phyloP scores from a whole-genome alignment of 1,139 yeast species.

The Yamadazyma kanchanaburiensis region DNA sequence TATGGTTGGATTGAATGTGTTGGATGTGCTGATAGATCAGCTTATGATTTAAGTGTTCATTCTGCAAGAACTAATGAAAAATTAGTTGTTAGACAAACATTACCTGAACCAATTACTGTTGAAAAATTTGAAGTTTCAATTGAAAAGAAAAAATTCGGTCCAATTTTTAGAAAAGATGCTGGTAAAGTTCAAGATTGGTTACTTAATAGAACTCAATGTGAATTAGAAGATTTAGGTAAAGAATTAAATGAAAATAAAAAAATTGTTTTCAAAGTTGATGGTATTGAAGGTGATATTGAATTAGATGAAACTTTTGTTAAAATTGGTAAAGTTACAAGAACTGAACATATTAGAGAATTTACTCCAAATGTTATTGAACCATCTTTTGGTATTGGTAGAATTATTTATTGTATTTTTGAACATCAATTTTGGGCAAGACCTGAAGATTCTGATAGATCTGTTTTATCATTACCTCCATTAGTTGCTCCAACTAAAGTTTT shows the following conservation, averaged over 20 bases:
- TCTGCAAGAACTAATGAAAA: constrained; percentile 93
- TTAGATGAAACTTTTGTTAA: constrained; percentile 67
- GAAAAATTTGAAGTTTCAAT: constrained; percentile 81
- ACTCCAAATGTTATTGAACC: constrained; percentile 99
- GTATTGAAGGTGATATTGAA: constrained; percentile 61
- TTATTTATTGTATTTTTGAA: constrained; percentile 88
- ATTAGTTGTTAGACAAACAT: constrained; percentile 87
- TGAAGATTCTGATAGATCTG: constrained; percentile 87
- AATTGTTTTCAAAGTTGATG: constrained; percentile 61
- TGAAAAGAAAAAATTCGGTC: constrained; percentile 95
- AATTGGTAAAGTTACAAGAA: constrained; percentile 74
- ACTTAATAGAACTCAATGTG: constrained; percentile 74
- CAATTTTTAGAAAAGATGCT: constrained; percentile 95
- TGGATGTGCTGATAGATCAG: constrained; percentile 99
- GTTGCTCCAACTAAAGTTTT: constrained; percentile 98
- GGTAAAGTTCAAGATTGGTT: constrained; percentile 86
- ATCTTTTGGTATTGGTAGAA: constrained; percentile 98
- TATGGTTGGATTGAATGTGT: constrained; percentile 99
- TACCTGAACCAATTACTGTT: constrained; percentile 78
- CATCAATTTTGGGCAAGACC: constrained; percentile 96
- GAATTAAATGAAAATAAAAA: constrained; percentile 65
- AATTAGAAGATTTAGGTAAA: constrained; percentile 70
- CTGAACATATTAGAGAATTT: constrained; percentile 91
- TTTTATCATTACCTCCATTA: constrained; percentile 87
- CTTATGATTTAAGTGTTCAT: constrained; percentile 95